Evolutionary conservation across 2,329 filamentous ascomycete genomes (phyloP), one percentile per base, ranked within the genome.

Genomic region (Rhynchosporium agropyri): DNA sequence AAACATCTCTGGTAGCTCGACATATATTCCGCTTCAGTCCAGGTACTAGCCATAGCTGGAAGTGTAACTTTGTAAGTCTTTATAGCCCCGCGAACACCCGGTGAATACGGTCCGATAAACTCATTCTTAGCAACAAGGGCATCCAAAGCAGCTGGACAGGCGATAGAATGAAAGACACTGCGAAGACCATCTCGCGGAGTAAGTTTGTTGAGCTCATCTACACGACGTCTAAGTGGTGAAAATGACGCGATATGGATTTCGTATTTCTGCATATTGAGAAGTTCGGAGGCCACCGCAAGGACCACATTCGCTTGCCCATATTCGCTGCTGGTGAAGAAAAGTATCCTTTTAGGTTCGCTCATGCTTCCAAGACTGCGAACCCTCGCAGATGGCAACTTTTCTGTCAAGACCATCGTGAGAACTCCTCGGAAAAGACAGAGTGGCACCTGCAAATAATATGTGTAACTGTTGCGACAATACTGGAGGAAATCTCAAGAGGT

Each of bases 201-300:
- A n/a, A 64, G 42, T n/a, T 65, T 56, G 46, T 68, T 71, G 31
- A 72, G 65, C 8, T 67, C 66, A 0, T 63, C 40, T 4, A 78
- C 71, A 1, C 74, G 73, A 4, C 67, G 48, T 20, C 76, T 72
- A 1, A 81, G 70, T 3, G 71, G 70, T 0, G 68, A 62, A 63
- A 79, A 81, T 0, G 80, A 80, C 3, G 76, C 79, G 31, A 82
- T 73, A 62, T 82, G 79, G 6, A 82, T 69, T 40, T 79, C 74
- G 33, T 78, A 73, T 13, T 76, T 63, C 2, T 74, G 73, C 5
- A 74, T 70, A 3, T 72, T 68, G 1, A 79, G 65, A 0, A 81
- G 71, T 33, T 79, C 79, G 42, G 78, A 73, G 3, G 73, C 73
- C 0, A 77, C 75, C 6, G 80, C 80, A 6, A 83, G 65, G 42